Evolutionary conservation across 768 basidiomycete genomes (phyloP), one percentile per base, ranked within the genome.

Genomic region (Rhodotorula taiwanensis): DNA sequence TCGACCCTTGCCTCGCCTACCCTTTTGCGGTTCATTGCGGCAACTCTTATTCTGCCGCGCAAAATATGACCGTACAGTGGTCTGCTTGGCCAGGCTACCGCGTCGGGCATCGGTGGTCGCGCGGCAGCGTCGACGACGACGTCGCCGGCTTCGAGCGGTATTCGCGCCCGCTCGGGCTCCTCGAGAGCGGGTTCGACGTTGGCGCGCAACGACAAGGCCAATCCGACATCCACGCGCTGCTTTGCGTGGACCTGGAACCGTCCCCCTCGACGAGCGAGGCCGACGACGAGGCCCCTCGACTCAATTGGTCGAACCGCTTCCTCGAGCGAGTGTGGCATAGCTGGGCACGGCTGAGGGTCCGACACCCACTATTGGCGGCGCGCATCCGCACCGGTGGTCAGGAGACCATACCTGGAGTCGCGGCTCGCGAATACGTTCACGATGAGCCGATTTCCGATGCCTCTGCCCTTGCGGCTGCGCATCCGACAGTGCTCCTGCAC

Each of bases 51-150:
- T n/a, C n/a, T n/a, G n/a, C n/a, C n/a, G n/a, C n/a, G n/a, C n/a
- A n/a, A n/a, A n/a, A 16, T 39, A 55, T 56, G 54, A 59, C n/a
- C n/a, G n/a, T n/a, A n/a, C n/a, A 28, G 21, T 64, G 41, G 41
- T 64, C 63, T 16, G n/a, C 36, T 8, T 58, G 41, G 57, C 63
- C 63, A 6, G 63, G 63, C 21, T 64, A 59, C 54, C 42, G 33
- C 9, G 47, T 58, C 0, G 58, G 58, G 11, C 33, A 59, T 41
- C 36, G 31, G 20, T 64, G 63, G 63, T 1, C 33, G 21, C 36
- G 52, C 34, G 11, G 18, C n/a, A 2, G 23, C 21, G 21, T 8
- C 21, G 31, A 14, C 34, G 15, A 13, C 23, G 41, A 16, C 20
- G 23, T 10, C 27, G 43, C 36, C 52, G 36, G 11, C 39, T 16